These are phyloP conservation scores for Aspergillus biplanus DNA, from an alignment of 495 filamentous ascomycete genomes.

Conservation along the genomic window DNA sequence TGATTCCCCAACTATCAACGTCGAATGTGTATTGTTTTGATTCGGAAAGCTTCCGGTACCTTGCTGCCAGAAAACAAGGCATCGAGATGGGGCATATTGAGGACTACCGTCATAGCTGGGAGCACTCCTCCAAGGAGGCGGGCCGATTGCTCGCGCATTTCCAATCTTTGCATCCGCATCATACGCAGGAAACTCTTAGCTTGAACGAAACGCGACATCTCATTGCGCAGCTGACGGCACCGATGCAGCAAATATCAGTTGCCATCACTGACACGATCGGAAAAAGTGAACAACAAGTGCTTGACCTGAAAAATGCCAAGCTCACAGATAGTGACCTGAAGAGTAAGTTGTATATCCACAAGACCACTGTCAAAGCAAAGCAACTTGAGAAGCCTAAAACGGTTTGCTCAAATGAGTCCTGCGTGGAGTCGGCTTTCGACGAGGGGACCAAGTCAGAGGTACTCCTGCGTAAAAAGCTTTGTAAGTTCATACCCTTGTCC, in stretches of 20 bases:
- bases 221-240: constrained; percentile 15
- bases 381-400: constrained; percentile 14
- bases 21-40: constrained; percentile 17
- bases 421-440: constrained; percentile 12
- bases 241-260: constrained; percentile 17
- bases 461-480: constrained; percentile 12
- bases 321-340: background rate
- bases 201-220: constrained; percentile 17
- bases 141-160: constrained; percentile 15
- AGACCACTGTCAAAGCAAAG: constrained; percentile 9
- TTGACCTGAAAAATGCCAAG: constrained; percentile 2
- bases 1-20: constrained; percentile 10
- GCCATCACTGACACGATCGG: constrained; percentile 14
- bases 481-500: background rate
- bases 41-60: constrained; percentile 16
- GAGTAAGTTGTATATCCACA: constrained; percentile 12
- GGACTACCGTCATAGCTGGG: constrained; percentile 17
- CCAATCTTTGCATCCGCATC: constrained; percentile 13
- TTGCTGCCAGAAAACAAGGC: constrained; percentile 8
- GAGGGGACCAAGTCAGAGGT: constrained; percentile 2
- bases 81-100: constrained; percentile 19
- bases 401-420: constrained; percentile 9
- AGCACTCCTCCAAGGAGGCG: constrained; percentile 9
- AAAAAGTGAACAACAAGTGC: constrained; percentile 7
- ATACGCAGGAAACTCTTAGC: constrained; percentile 15